Conservation (phyloP, 1,139 yeast species). For the Nakaseomyces nivariensis region DNA sequence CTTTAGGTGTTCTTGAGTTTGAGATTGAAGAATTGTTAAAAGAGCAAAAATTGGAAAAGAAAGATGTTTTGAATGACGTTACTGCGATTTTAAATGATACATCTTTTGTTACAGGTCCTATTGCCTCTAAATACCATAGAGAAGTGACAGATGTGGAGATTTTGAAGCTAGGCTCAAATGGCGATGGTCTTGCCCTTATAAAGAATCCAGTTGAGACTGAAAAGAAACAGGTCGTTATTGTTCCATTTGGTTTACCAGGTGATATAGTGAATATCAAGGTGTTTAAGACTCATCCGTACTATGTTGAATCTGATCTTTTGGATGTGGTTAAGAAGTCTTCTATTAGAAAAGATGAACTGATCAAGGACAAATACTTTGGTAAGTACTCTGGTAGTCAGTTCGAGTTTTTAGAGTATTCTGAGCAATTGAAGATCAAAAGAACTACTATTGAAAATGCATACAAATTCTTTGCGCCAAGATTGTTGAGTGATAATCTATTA, state of each 20-base stretch:
- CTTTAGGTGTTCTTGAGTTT: conserved; percentile 65
- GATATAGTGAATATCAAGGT: conserved; percentile 63
- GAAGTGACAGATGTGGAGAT: conserved; percentile 49
- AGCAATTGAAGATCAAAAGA: conserved; percentile 64
- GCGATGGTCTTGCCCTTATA: conserved; percentile 64
- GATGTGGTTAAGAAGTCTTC: conserved; percentile 39
- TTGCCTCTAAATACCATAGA: conserved; percentile 42
- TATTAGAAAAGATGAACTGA: conserved; percentile 43
- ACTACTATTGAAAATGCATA: conserved; percentile 76
- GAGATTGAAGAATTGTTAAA: conserved; percentile 59
- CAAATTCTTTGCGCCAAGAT: conserved; percentile 54
- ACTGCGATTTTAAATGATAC: conserved; percentile 52
- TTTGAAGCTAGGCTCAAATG: conserved; percentile 56
- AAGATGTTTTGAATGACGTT: conserved; percentile 54
- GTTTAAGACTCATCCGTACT: conserved; percentile 67
- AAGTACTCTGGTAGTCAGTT: conserved; percentile 89
- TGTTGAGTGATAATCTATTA: conserved; percentile 34
- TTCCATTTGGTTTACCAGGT: conserved; percentile 86
- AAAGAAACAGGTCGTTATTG: conserved; percentile 40
- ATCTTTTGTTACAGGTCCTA: conserved; percentile 34
- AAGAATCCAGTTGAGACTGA: conserved; percentile 42
- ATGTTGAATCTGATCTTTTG: conserved; percentile 67
- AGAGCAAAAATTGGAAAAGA: conserved; percentile 36
- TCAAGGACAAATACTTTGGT: conserved; percentile 68
- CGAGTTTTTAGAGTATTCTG: conserved; percentile 64